Base-by-base conservation (phyloP, 75 land plant genomes). In the Picea glauca region DNA sequence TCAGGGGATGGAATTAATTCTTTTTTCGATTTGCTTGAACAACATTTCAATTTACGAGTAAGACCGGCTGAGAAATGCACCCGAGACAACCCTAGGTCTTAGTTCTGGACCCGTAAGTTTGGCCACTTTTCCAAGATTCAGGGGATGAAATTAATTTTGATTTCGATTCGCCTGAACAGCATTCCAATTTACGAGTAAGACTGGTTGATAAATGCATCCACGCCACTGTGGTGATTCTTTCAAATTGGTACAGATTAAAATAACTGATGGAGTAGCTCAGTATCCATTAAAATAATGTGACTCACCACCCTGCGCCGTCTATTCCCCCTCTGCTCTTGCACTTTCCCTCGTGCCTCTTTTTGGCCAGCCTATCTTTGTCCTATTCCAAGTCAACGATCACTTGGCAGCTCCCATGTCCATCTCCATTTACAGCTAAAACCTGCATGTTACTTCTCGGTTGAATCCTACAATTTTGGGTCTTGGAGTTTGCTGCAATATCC, bases 101-200 rank as follows among this genome's bases (percentile, higher is more conserved):
- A 38, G 38, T 38, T 38, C 38, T 38, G 3, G 2, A 38, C 43
- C 43, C 43, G 43, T 40, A 40, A 40, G 4, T 2, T 40, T 5
- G 4, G 43, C 43, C 43, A 40, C 6, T 3, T 40, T 40, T 40
- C 43, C 5, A 5, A 40, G 43, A 40, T 40, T 40, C 43, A 4
- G 43, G 43, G 43, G 43, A 40, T 40, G 43, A 40, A 40, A 40
- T 40, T 40, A 40, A 40, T 40, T 40, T 5, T 3, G 43, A 40
- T 3, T 40, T 40, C 43, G 43, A 68, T 40, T 6, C 35, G 9
- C 30, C 1, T 62, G 26, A 5, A 62, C 12, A 62, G 8, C 2
- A 35, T 68, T 68, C 43, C 72, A 38, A 68, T 35, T 68, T 68
- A 38, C 72, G 72, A 68, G 72, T 33, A 38, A 68, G 32, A 68